Conservation (phyloP, 768 basidiomycete genomes). For the Mycena leptocephala region DNA sequence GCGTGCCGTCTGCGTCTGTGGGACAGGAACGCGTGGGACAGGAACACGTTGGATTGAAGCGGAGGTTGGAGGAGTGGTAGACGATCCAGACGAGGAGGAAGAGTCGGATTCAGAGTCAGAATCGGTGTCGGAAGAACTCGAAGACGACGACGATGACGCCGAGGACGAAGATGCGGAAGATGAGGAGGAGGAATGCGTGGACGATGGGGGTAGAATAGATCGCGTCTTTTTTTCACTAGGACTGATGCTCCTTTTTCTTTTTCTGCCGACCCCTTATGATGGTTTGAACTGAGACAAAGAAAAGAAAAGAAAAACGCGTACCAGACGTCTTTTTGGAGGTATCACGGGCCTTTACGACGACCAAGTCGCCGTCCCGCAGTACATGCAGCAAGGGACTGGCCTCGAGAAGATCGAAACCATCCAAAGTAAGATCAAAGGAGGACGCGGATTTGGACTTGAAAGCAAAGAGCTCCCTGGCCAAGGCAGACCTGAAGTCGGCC, state of each 20-base stretch:
- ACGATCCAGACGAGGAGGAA: constrained; percentile 30
- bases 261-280: constrained; percentile 14
- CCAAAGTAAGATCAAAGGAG: constrained; percentile 52
- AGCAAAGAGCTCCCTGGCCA: constrained; percentile 53
- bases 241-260: constrained; percentile 31
- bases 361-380: constrained; percentile 67
- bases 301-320: constrained; percentile 20
- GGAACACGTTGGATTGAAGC: too few relatives aligned
- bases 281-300: constrained; percentile 12
- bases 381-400: constrained; percentile 52
- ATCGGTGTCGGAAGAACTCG: constrained; percentile 35
- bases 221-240: background rate
- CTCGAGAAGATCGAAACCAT: constrained; percentile 66
- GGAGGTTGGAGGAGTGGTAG: constrained; percentile 9
- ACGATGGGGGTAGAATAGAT: constrained; percentile 1
- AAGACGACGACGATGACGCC: constrained; percentile 41
- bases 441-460: constrained; percentile 37
- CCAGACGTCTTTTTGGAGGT: background rate
- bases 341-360: constrained; percentile 49
- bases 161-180: constrained; percentile 28
- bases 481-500: constrained; percentile 54
- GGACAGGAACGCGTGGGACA: background rate
- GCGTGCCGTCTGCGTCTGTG: constrained; percentile 11
- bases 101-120: constrained; percentile 50
- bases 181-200: constrained; percentile 33